These are phyloP conservation scores for Sclerotinia borealis DNA, from an alignment of 2,329 filamentous ascomycete genomes.

Conservation along the genomic window DNA sequence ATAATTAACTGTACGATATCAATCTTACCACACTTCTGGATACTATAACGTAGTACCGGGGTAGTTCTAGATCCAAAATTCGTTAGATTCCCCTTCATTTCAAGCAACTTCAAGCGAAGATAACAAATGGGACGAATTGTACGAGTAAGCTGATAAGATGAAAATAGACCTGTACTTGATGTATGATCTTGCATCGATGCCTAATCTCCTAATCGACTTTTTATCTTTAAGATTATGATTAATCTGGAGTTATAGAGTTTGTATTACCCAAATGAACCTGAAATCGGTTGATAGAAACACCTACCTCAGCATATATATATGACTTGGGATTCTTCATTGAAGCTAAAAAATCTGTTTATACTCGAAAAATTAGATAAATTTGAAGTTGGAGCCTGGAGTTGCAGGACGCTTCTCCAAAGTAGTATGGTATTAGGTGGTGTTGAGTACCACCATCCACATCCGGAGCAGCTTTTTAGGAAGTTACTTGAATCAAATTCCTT, in stretches of 20 bases:
- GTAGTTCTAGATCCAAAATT: not conserved
- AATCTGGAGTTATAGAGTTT: not conserved
- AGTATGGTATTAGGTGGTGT: not conserved
- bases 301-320: not conserved
- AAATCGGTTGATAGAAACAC: not conserved
- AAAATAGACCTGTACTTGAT: not conserved
- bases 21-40: not conserved
- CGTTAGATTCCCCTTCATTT: not conserved
- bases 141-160: not conserved
- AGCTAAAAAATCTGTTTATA: not conserved
- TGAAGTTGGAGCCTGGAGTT: no score
- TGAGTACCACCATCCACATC: not conserved
- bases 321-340: not conserved
- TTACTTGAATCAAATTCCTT: not conserved
- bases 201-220: no score
- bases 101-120: conserved; percentile 1
- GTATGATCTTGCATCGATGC: no score
- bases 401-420: not conserved
- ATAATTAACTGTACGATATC: not conserved
- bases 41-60: not conserved
- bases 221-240: no score
- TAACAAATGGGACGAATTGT: not conserved
- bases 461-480: not conserved
- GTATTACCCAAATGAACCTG: not conserved
- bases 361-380: not conserved